A percentile compares a stretch with the other conserved stretches of the same genome.
These are phyloP conservation scores for Phaffia tasmanica DNA, from an alignment of 768 basidiomycete genomes.

Conservation along the genomic window DNA sequence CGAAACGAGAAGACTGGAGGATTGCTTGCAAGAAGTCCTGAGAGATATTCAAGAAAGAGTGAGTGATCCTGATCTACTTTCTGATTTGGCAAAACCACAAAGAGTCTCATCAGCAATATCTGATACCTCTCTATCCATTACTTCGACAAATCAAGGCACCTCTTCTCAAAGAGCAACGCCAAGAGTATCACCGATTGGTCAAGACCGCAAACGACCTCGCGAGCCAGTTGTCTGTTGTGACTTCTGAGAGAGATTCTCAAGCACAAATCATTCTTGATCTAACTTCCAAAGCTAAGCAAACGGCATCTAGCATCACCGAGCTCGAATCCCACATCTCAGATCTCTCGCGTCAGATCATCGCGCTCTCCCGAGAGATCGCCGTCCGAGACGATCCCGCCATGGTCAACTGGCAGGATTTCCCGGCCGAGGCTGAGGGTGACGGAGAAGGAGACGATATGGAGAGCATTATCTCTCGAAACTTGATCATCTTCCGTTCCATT, in stretches of 20 bases:
- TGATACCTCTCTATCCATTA: not conserved
- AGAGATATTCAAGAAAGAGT: constrained; percentile 86
- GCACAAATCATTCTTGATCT: constrained; percentile 47
- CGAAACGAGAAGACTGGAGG: constrained; percentile 76
- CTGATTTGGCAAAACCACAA: not conserved
- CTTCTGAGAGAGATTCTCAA: constrained; percentile 63
- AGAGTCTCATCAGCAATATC: not conserved
- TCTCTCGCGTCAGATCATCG: constrained; percentile 71
- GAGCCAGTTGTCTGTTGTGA: constrained; percentile 60
- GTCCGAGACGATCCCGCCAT: constrained; percentile 75
- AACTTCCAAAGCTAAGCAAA: constrained; percentile 20
- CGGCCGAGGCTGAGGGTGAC: constrained; percentile 32
- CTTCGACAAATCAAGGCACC: constrained; percentile 54
- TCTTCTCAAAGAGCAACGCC: constrained; percentile 73
- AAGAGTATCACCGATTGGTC: constrained; percentile 74
- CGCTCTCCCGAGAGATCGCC: constrained; percentile 63
- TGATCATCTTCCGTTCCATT: constrained; percentile 75
- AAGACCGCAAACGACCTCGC: constrained; percentile 70
- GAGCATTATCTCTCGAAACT: constrained; percentile 71
- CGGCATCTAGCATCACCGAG: constrained; percentile 36
- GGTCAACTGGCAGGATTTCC: constrained; percentile 47
- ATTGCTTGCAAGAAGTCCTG: constrained; percentile 64
- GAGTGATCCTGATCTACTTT: constrained; percentile 32
- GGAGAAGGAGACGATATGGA: constrained; percentile 40
- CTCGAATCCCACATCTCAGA: constrained; percentile 71